A percentile compares a stretch with the other conserved stretches of the same genome.
Evolutionary conservation across 2,329 filamentous ascomycete species (phyloP).

Genomic region (Cercospora berteroae): DNA sequence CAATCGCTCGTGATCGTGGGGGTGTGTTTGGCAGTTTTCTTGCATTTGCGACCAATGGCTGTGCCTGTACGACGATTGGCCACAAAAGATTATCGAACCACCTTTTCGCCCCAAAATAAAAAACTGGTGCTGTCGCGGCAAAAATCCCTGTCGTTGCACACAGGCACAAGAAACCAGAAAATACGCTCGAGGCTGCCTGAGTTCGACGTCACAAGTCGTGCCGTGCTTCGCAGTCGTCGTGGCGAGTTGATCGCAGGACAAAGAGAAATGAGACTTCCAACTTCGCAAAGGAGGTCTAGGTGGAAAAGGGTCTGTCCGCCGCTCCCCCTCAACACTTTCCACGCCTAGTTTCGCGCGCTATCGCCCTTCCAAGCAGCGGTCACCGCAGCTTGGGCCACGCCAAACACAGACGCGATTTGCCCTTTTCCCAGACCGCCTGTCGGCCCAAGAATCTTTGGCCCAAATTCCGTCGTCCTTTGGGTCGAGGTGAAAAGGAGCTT

Average conservation of each 20-base stretch:
- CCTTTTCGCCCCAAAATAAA: background rate
- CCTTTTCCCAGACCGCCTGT: background rate
- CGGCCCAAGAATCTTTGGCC: background rate
- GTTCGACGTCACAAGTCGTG: background rate
- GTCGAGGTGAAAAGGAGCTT: background rate
- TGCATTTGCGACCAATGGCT: background rate
- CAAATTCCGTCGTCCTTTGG: background rate
- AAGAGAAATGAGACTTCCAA: background rate
- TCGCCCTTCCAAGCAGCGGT: background rate
- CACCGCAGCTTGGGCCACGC: background rate
- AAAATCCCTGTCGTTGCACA: background rate
- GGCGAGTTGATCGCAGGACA: background rate
- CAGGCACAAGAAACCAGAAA: background rate
- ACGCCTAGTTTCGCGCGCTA: background rate
- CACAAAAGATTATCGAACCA: conserved; percentile 3
- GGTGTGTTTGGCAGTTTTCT: background rate
- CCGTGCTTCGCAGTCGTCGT: background rate
- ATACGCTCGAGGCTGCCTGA: background rate
- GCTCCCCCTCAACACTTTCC: background rate
- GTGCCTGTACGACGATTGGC: background rate
- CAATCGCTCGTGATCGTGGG: background rate
- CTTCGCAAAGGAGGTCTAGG: background rate
- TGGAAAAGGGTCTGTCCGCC: background rate
- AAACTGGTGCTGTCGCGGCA: background rate
- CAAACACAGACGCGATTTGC: background rate